Evolutionary conservation across 1,284 basidiomycete genomes (phyloP).

Genomic region (Tremellales sp.): DNA sequence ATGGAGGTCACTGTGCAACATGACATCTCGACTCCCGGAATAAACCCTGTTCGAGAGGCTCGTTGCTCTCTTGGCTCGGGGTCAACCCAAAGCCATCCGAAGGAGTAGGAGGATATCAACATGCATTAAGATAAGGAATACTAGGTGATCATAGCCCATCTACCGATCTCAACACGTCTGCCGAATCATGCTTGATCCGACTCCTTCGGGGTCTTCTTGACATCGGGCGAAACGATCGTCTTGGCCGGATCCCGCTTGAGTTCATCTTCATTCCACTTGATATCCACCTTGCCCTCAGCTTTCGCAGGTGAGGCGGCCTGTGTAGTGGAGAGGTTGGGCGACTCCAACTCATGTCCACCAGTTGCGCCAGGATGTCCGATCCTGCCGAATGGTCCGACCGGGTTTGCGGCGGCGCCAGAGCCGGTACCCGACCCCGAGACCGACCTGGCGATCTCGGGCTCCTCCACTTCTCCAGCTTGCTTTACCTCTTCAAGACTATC

Average conservation of each 20-base stretch:
- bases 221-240: neutral
- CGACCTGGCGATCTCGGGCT: too few relatives aligned
- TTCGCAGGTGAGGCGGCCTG: neutral
- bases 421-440: too few relatives aligned
- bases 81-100: too few relatives aligned
- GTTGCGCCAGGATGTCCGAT: neutral
- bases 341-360: neutral
- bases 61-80: slow-evolving; percentile 1
- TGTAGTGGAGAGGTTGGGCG: neutral
- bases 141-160: too few relatives aligned
- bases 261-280: neutral
- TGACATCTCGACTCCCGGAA: slow-evolving; percentile 10
- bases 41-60: too few relatives aligned
- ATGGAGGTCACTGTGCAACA: slow-evolving; percentile 43
- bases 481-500: too few relatives aligned
- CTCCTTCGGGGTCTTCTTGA: neutral
- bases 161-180: too few relatives aligned
- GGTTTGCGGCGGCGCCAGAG: neutral
- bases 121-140: too few relatives aligned
- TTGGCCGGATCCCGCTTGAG: neutral
- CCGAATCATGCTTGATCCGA: too few relatives aligned
- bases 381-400: neutral
- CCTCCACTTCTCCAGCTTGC: too few relatives aligned
- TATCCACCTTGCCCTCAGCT: neutral
- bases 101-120: too few relatives aligned